A percentile compares a stretch with the other conserved stretches of the same genome.
Conservation (phyloP, 495 filamentous ascomycete species). For the Diplogelasinospora grovesii region DNA sequence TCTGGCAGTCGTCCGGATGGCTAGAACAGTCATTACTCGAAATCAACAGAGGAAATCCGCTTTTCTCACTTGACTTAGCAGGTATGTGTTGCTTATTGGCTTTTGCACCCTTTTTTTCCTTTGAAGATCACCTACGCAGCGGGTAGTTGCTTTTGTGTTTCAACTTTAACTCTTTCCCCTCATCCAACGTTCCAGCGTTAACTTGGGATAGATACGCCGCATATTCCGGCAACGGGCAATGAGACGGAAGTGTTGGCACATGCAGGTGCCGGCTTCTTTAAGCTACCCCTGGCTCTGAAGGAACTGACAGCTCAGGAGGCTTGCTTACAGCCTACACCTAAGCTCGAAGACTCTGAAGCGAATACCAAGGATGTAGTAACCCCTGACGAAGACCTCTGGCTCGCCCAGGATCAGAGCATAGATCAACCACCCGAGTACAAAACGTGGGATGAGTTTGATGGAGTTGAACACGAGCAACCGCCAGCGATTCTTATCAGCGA, state of each 20-base stretch:
- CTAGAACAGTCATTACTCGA: slow-evolving; percentile 16
- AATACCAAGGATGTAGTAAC: neutral
- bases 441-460: slow-evolving; percentile 70
- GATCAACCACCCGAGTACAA: slow-evolving; percentile 39
- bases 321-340: slow-evolving; percentile 9
- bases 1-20: slow-evolving; percentile 46
- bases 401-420: slow-evolving; percentile 23
- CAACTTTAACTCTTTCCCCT: too few species aligned
- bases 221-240: neutral
- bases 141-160: too few species aligned
- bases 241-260: neutral
- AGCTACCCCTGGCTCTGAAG: slow-evolving; percentile 28
- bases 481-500: slow-evolving; percentile 64
- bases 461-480: slow-evolving; percentile 18
- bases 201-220: neutral
- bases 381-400: slow-evolving; percentile 50
- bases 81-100: too few species aligned
- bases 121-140: too few species aligned
- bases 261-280: slow-evolving; percentile 34
- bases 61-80: slow-evolving; percentile 21
- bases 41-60: slow-evolving; percentile 12
- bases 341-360: neutral
- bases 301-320: slow-evolving; percentile 24
- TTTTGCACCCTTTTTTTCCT: too few species aligned
- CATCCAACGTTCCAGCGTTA: too few species aligned